Conservation (phyloP, 805 yeast species). For the Sugiyamaella smithiae region DNA sequence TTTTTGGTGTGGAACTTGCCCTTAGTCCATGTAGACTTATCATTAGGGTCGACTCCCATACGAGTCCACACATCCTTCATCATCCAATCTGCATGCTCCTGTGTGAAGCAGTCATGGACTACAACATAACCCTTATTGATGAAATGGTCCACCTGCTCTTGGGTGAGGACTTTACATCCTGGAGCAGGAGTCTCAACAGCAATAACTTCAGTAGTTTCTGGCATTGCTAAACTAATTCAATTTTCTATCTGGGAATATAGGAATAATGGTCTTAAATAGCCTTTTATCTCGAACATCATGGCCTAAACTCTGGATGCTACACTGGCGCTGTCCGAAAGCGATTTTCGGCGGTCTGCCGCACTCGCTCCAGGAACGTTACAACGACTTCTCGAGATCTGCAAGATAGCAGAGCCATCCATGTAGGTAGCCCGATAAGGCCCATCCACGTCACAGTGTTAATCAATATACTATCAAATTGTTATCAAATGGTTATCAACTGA, state of each 20-base stretch:
- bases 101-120: constrained; percentile 15
- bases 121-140: constrained; percentile 13
- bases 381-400: too few species aligned
- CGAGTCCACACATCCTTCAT: constrained; percentile 16
- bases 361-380: constrained; percentile 2
- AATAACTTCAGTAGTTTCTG: constrained; percentile 1
- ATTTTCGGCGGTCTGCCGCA: constrained; percentile 1
- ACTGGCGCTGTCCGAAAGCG: neutral
- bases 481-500: too few species aligned
- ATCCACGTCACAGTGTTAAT: too few species aligned
- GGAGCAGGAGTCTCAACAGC: constrained; percentile 5
- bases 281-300: too few species aligned
- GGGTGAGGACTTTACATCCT: constrained; percentile 11
- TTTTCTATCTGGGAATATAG: too few species aligned
- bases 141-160: constrained; percentile 13
- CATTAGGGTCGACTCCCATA: constrained; percentile 14
- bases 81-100: constrained; percentile 17
- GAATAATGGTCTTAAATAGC: too few species aligned
- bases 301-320: neutral
- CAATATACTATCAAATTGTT: too few species aligned
- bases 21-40: constrained; percentile 16
- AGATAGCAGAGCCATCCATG: too few species aligned
- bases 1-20: constrained; percentile 11
- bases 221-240: neutral
- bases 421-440: too few species aligned